Percentiles rank a stretch among this genome's conserved stretches.
These are phyloP conservation scores for Diplodia scrobiculata DNA, from an alignment of 2,329 filamentous ascomycete genomes.

Conservation along the genomic window DNA sequence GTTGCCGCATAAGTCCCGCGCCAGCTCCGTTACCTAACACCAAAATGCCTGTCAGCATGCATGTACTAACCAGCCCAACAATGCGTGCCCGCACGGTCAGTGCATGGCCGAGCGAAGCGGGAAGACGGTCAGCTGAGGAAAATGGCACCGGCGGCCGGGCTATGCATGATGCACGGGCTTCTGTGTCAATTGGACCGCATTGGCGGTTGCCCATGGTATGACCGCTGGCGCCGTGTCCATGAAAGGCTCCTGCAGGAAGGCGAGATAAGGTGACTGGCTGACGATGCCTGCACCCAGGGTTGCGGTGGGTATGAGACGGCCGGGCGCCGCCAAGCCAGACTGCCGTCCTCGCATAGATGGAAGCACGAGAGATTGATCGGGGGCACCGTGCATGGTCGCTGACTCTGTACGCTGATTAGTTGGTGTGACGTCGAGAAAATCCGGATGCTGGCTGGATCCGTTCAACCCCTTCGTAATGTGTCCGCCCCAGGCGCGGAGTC, in stretches of 20 bases:
- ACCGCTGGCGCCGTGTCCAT: constrained; percentile 41
- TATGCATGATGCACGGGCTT: constrained; percentile 45
- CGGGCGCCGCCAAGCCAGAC: constrained; percentile 24
- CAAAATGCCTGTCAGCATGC: constrained; percentile 48
- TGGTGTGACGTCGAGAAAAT: constrained; percentile 29
- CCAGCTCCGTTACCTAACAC: constrained; percentile 47
- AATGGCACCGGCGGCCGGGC: constrained; percentile 39
- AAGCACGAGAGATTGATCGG: constrained; percentile 29
- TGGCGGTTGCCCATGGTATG: constrained; percentile 41
- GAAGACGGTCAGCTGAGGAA: constrained; percentile 46
- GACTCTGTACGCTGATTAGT: constrained; percentile 29
- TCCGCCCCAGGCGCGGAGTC: constrained; percentile 23
- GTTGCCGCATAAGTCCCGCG: constrained; percentile 48
- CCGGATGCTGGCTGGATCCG: constrained; percentile 28
- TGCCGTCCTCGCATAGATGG: constrained; percentile 30
- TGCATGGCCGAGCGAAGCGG: constrained; percentile 41
- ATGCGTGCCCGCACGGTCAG: constrained; percentile 44
- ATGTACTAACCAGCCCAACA: constrained; percentile 46
- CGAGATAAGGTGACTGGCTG: constrained; percentile 55
- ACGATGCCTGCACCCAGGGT: constrained; percentile 40
- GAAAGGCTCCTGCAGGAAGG: constrained; percentile 45
- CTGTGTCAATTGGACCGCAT: constrained; percentile 41
- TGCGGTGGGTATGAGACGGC: constrained; percentile 35
- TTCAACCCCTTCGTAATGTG: constrained; percentile 29
- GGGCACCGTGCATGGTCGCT: constrained; percentile 23